Base-by-base conservation (phyloP, 257 asterid genomes). In the Buddleja alternifolia region DNA sequence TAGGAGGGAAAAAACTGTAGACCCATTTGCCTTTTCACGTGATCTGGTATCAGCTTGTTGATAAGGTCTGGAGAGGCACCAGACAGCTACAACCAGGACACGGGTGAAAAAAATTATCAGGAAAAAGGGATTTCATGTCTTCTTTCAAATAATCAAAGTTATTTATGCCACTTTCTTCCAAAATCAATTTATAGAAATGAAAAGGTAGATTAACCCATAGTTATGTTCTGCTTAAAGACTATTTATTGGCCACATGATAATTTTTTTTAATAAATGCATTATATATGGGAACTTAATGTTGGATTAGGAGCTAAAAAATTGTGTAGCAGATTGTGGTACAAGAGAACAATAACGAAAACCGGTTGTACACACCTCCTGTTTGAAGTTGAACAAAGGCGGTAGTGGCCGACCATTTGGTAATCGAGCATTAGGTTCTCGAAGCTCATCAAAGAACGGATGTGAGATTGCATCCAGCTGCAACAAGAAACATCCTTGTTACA, bases 401-500 rank as follows among this genome's bases (percentile, higher is more conserved):
- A 93, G 74, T 47, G 93, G 95, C 68, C 93, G 92, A 29, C 97
- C 95, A 75, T 88, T 90, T 16, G 94, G 96, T 74, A 93, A 81
- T 45, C 89, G 88, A 36, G 86, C 85, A 85, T 88, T 90, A 67
- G 93, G 96, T 64, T 93, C 98, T 37, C 98, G 93, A 15, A 93
- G 90, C 76, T 90, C 98, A 73, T 93, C 92, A 76, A 93, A 93
- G 88, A 93, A 93, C 70, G 96, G 82, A 86, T 90, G 98, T 10
- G 97, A 88, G 64, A 90, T 83, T 58, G 90, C 90, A 50, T 84
- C 90, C 54, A 84, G 82, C 89, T 84, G 81, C 84, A 81, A 66
- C n/a, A 60, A 16, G 3, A 14, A 51, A 16, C 34, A 29, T 29
- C 34, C 34, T 29, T 5, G 5, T n/a, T 29, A 29, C 2, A 29